Conservation (phyloP, 2,329 filamentous ascomycete species). For the Fusarium chaquense region DNA sequence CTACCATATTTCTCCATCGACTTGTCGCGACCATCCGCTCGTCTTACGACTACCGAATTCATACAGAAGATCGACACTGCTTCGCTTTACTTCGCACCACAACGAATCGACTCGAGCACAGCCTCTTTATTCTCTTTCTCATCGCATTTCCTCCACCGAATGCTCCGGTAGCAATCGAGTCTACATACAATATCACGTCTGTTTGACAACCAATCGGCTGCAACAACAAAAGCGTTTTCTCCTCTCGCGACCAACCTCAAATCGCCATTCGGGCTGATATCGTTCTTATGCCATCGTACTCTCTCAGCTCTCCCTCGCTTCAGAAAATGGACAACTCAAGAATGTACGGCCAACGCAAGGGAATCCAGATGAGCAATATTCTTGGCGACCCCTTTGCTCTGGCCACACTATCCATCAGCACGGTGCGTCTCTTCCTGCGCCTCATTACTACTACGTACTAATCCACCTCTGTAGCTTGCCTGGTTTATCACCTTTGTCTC, state of each 20-base stretch:
- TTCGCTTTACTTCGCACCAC: constrained; percentile 26
- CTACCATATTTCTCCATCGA: constrained; percentile 39
- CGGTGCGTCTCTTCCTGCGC: constrained; percentile 69
- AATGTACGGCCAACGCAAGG: constrained; percentile 66
- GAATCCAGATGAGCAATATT: constrained; percentile 87
- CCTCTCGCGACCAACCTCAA: constrained; percentile 19
- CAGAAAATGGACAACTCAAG: constrained; percentile 83
- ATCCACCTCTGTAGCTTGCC: constrained; percentile 73
- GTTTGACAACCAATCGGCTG: constrained; percentile 15
- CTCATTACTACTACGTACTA: constrained; percentile 24
- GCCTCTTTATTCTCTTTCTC: constrained; percentile 26
- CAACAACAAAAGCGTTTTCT: constrained; percentile 27
- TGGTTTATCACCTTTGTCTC: constrained; percentile 94
- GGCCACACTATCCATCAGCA: constrained; percentile 90
- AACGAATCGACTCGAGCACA: constrained; percentile 25
- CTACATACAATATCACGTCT: constrained; percentile 6
- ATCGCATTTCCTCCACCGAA: constrained; percentile 37
- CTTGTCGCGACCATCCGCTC: constrained; percentile 17
- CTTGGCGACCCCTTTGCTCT: constrained; percentile 96
- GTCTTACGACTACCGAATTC: constrained; percentile 28
- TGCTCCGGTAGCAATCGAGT: constrained; percentile 50
- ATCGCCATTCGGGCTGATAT: constrained; percentile 23
- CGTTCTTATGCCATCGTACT: constrained; percentile 76
- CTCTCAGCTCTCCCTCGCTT: constrained; percentile 78
- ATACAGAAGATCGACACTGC: constrained; percentile 34